Percentiles rank a stretch among this genome's conserved stretches.
These are phyloP conservation scores for Rhizoclosmatium sp. DNA, from an alignment of 192 early-diverging fungal genomes.

Conservation along the genomic window DNA sequence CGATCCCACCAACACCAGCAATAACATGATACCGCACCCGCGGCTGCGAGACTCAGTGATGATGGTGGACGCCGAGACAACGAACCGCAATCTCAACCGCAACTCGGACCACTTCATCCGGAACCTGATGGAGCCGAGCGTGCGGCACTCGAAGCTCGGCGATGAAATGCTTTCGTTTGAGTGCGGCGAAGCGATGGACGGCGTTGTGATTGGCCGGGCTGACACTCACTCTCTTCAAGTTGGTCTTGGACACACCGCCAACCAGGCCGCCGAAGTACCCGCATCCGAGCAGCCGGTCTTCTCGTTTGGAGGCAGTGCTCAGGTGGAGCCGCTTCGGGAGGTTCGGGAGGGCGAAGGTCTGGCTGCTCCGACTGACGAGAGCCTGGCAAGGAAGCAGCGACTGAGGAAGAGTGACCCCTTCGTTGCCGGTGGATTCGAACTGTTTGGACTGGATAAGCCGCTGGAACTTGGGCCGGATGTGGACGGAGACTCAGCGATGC, in stretches of 20 bases:
- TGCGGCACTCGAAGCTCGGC: too few species aligned
- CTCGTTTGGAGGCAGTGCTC: too few species aligned
- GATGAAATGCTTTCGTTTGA: too few species aligned
- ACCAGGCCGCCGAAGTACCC: too few species aligned
- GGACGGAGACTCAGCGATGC: neutral
- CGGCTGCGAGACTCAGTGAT: neutral
- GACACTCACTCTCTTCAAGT: too few species aligned
- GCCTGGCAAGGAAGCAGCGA: neutral
- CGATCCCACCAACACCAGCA: neutral
- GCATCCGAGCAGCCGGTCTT: too few species aligned
- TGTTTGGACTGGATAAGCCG: neutral
- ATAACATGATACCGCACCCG: neutral
- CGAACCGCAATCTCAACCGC: neutral
- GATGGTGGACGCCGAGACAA: neutral
- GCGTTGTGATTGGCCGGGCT: too few species aligned
- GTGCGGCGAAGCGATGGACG: too few species aligned
- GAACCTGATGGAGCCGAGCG: slow-evolving; percentile 3
- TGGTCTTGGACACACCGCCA: too few species aligned
- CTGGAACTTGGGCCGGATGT: neutral
- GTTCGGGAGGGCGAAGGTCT: too few species aligned
- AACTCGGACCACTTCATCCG: slow-evolving; percentile 15
- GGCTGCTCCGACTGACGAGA: too few species aligned
- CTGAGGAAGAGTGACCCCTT: slow-evolving; percentile 1
- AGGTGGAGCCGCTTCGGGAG: too few species aligned
- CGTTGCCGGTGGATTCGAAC: neutral